Evolutionary conservation across 345 rosid species (phyloP).

Genomic region (Eucalyptus grandis): DNA sequence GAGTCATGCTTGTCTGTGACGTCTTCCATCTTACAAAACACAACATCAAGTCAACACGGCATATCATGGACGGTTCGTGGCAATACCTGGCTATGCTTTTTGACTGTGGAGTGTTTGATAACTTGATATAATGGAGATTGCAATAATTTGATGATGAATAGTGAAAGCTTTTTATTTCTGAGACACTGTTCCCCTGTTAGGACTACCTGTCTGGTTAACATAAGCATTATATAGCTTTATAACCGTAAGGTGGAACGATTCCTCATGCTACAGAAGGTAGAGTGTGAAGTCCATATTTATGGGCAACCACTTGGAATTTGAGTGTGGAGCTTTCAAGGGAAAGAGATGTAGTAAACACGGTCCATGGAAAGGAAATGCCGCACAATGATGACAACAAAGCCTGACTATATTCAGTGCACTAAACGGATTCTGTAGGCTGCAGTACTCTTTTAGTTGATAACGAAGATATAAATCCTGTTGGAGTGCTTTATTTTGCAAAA

Average conservation of each 20-base stretch:
- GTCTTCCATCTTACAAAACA: not conserved
- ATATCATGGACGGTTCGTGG: not conserved
- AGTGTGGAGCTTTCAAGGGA: not conserved
- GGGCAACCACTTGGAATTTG: not conserved
- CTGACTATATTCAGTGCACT: not conserved
- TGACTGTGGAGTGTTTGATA: not conserved
- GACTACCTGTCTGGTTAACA: not conserved
- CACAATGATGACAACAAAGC: not conserved
- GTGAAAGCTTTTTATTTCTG: not conserved
- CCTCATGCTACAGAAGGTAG: not conserved
- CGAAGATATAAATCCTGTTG: not conserved
- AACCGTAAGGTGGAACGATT: not conserved
- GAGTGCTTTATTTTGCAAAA: not conserved
- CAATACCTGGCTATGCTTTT: not conserved
- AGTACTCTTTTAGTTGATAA: not conserved
- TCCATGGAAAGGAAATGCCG: not conserved
- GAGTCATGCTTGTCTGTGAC: not conserved
- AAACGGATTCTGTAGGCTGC: not conserved
- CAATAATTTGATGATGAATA: not conserved
- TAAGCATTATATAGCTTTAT: not conserved
- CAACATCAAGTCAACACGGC: not conserved
- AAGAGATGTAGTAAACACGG: not conserved
- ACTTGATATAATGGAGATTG: not conserved
- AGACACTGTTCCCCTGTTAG: not conserved
- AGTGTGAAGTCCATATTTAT: not conserved